Conservation (phyloP, 2,329 filamentous ascomycete genomes). For the Aspergillus amoenus region DNA sequence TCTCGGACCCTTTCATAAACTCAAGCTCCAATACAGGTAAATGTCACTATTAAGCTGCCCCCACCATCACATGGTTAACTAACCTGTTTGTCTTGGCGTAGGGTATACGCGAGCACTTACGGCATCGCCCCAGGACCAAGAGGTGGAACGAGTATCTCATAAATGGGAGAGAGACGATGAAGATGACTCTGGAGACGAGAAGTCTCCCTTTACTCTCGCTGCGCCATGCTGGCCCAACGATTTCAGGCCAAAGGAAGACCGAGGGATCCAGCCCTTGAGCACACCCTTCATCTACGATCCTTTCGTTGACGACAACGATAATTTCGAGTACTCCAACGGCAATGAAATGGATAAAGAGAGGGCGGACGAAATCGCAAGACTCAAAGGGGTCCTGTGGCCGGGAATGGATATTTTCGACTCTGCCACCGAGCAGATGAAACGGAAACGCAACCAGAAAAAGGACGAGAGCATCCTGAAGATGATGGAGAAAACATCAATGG, state of each 20-base stretch:
- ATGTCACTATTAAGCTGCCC: slow-evolving; percentile 2
- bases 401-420: slow-evolving; percentile 55
- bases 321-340: slow-evolving; percentile 19
- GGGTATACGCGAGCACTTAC: slow-evolving; percentile 1
- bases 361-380: slow-evolving; percentile 39
- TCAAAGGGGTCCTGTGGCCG: slow-evolving; percentile 51
- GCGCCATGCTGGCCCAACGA: slow-evolving; percentile 14
- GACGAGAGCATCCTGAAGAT: slow-evolving; percentile 45
- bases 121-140: neutral
- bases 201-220: slow-evolving; percentile 6
- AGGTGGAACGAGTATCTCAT: neutral
- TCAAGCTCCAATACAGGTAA: slow-evolving; percentile 3
- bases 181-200: slow-evolving; percentile 18
- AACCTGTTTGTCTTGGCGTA: neutral
- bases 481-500: slow-evolving; percentile 47
- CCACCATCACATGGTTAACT: slow-evolving; percentile 2
- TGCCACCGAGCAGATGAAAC: slow-evolving; percentile 49
- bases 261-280: neutral
- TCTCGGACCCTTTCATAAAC: slow-evolving; percentile 18
- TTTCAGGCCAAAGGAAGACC: slow-evolving; percentile 1
- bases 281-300: slow-evolving; percentile 18
- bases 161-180: slow-evolving; percentile 21
- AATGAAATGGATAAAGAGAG: slow-evolving; percentile 29
- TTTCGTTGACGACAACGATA: slow-evolving; percentile 20
- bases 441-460: slow-evolving; percentile 53